These are phyloP conservation scores for Kregervanrija fluxuum DNA, from an alignment of 805 yeast genomes.

Conservation along the genomic window DNA sequence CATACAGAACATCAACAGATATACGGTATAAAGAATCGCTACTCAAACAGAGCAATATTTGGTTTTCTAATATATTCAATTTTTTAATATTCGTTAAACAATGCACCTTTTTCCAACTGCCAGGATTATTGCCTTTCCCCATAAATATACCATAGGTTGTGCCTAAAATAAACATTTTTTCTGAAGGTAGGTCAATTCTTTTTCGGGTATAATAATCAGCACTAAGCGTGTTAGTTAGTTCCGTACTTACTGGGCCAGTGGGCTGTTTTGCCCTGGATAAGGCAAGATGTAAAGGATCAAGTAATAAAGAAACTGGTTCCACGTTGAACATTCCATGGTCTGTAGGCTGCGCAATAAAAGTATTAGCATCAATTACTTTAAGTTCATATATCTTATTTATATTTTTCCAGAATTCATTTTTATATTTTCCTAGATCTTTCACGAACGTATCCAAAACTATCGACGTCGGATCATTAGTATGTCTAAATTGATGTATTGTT, in stretches of 20 bases:
- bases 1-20: constrained; percentile 52
- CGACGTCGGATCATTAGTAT: constrained; percentile 17
- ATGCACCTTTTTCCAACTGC: constrained; percentile 54
- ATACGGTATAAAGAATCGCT: constrained; percentile 55
- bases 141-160: constrained; percentile 57
- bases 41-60: constrained; percentile 50
- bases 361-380: constrained; percentile 7
- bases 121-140: constrained; percentile 31
- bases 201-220: constrained; percentile 9
- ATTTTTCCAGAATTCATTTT: constrained; percentile 15
- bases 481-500: constrained; percentile 12
- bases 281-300: too few species aligned
- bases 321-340: constrained; percentile 2
- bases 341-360: constrained; percentile 16
- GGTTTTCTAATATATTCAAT: constrained; percentile 51
- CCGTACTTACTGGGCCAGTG: neutral
- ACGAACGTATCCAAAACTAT: constrained; percentile 19
- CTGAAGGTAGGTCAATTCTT: neutral
- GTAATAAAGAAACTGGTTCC: too few species aligned
- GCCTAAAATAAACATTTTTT: constrained; percentile 46
- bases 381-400: constrained; percentile 5
- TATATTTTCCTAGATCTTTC: constrained; percentile 14
- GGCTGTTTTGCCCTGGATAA: neutral
- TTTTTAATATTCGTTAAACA: constrained; percentile 46
- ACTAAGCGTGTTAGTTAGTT: constrained; percentile 1